Evolutionary conservation across 352 stramenopile species (phyloP).

Genomic region (Pythium coloratum): DNA sequence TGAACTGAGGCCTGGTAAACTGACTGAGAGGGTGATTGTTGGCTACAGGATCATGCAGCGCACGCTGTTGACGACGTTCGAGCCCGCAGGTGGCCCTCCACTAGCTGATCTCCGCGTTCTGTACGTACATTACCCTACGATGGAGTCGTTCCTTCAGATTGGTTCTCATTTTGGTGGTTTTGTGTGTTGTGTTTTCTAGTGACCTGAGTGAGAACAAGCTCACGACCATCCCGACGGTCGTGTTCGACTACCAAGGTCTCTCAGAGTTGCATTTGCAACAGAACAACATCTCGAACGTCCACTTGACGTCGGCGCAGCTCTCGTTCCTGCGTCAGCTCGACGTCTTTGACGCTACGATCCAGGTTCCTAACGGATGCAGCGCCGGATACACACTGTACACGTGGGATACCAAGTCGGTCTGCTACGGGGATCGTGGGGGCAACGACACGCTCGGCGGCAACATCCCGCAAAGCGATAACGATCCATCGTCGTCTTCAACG

Average conservation of each 20-base stretch:
- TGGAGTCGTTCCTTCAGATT: background rate
- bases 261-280: slow-evolving; percentile 48
- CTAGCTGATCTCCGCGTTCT: slow-evolving; percentile 52
- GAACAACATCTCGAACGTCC: slow-evolving; percentile 54
- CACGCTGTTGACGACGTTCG: slow-evolving; percentile 58
- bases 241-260: slow-evolving; percentile 67
- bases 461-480: slow-evolving; percentile 36
- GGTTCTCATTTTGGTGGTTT: slow-evolving; percentile 20
- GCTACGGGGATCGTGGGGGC: slow-evolving; percentile 20
- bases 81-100: slow-evolving; percentile 42
- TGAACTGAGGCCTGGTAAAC: background rate
- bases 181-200: slow-evolving; percentile 27
- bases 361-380: slow-evolving; percentile 39
- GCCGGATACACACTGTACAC: slow-evolving; percentile 45
- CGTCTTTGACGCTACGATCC: slow-evolving; percentile 48
- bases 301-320: slow-evolving; percentile 55
- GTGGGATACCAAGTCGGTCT: slow-evolving; percentile 51
- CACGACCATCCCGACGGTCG: slow-evolving; percentile 59
- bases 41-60: slow-evolving; percentile 59
- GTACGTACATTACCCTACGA: slow-evolving; percentile 34
- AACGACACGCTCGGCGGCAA: slow-evolving; percentile 26
- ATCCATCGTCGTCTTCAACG: slow-evolving; percentile 33
- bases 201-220: slow-evolving; percentile 67
- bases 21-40: background rate
- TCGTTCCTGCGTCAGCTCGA: slow-evolving; percentile 52